Evolutionary conservation across 768 basidiomycete genomes (phyloP).

Genomic region (Boletus rubescentipes): DNA sequence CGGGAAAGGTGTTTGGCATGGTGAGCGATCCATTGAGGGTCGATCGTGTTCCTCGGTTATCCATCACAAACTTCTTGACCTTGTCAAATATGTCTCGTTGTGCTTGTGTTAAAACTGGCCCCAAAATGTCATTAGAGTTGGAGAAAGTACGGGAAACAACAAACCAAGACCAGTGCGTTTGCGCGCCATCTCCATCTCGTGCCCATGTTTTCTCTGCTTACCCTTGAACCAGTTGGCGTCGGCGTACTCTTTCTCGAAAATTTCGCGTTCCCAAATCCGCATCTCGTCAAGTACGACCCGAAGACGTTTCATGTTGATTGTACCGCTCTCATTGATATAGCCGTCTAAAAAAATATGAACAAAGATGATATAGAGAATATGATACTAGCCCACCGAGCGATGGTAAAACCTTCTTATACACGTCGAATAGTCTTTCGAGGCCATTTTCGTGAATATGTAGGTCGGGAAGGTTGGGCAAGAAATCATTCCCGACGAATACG

Average conservation of each 20-base stretch:
- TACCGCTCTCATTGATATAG: conserved; percentile 89
- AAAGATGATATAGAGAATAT: not conserved
- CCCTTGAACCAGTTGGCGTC: conserved; percentile 94
- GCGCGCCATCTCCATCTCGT: conserved; percentile 60
- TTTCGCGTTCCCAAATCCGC: conserved; percentile 81
- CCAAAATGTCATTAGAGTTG: not conserved
- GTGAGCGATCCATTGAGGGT: conserved; percentile 44
- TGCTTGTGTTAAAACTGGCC: conserved; percentile 61
- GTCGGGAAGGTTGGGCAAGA: conserved; percentile 93
- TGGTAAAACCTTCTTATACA: conserved; percentile 92
- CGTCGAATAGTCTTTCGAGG: conserved; percentile 87
- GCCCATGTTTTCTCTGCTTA: conserved; percentile 76
- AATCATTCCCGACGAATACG: conserved; percentile 98
- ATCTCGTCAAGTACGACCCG: conserved; percentile 90
- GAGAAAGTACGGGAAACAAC: conserved; percentile 19
- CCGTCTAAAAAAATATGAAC: conserved; percentile 55
- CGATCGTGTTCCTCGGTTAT: conserved; percentile 35
- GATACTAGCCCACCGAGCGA: conserved; percentile 51
- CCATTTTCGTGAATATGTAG: conserved; percentile 98
- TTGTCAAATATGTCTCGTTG: conserved; percentile 79
- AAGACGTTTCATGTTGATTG: conserved; percentile 74
- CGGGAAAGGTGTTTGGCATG: conserved; percentile 77
- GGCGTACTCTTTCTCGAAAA: conserved; percentile 89
- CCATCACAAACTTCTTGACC: conserved; percentile 74
- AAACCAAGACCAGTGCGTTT: conserved; percentile 64